A percentile compares a stretch with the other conserved stretches of the same genome.
Evolutionary conservation across 1,284 basidiomycete genomes (phyloP).

Genomic region (Boletus coffeatus): DNA sequence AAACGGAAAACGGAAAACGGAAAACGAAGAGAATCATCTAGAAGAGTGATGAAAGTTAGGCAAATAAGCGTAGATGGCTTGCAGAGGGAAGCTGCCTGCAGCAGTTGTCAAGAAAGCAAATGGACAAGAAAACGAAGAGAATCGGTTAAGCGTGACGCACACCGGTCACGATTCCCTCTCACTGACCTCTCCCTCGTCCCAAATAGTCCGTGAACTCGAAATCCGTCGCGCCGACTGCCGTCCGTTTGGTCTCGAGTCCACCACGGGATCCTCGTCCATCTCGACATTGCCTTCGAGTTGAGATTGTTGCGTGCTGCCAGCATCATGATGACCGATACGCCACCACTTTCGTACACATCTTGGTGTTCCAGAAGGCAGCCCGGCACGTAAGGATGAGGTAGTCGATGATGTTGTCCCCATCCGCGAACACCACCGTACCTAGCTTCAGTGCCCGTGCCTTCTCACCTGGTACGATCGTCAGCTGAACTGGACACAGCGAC

Average conservation of each 20-base stretch:
- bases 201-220: slow-evolving; percentile 78
- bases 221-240: slow-evolving; percentile 44
- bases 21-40: slow-evolving; percentile 21
- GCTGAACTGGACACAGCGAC: slow-evolving; percentile 56
- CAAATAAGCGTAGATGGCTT: slow-evolving; percentile 23
- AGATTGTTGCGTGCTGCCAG: slow-evolving; percentile 1
- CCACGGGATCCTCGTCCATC: slow-evolving; percentile 47
- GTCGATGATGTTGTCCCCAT: slow-evolving; percentile 70
- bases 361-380: slow-evolving; percentile 74
- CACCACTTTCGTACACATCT: slow-evolving; percentile 60
- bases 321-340: slow-evolving; percentile 41
- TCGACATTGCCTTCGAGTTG: slow-evolving; percentile 24
- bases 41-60: slow-evolving; percentile 10
- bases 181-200: slow-evolving; percentile 70
- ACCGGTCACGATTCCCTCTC: slow-evolving; percentile 65
- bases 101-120: not conserved
- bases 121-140: not conserved
- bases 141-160: slow-evolving; percentile 60
- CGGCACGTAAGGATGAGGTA: slow-evolving; percentile 71
- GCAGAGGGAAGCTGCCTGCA: not conserved
- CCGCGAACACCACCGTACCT: slow-evolving; percentile 64
- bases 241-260: slow-evolving; percentile 46
- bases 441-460: slow-evolving; percentile 68
- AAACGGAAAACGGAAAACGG: slow-evolving; percentile 26
- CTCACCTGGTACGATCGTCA: slow-evolving; percentile 55